A percentile compares a stretch with the other conserved stretches of the same genome.
Evolutionary conservation across 495 filamentous ascomycete genomes (phyloP).

Genomic region (Aspergillus nidulans): DNA sequence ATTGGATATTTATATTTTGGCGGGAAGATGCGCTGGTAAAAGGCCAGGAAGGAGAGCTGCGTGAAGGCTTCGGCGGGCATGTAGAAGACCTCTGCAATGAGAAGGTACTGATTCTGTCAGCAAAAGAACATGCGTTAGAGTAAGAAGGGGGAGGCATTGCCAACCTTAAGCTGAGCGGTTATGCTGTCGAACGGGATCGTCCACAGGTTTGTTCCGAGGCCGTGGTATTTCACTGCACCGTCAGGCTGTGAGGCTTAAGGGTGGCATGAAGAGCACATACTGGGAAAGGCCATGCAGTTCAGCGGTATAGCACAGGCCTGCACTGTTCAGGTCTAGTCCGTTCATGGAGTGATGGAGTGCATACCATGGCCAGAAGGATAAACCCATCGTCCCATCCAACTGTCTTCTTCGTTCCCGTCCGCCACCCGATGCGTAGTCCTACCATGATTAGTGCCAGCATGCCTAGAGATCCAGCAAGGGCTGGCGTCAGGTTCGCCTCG

Average conservation of each 20-base stretch:
- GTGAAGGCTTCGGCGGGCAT: conserved; percentile 22
- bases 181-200: conserved; percentile 37
- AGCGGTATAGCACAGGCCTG: conserved; percentile 15
- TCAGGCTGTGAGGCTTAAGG: background rate
- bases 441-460: conserved; percentile 21
- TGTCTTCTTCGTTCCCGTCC: conserved; percentile 15
- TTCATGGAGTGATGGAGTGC: background rate
- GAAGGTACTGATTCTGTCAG: conserved; percentile 4
- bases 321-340: background rate
- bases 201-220: conserved; percentile 33
- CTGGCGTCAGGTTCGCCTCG: conserved; percentile 11
- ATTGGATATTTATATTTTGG: conserved; percentile 18
- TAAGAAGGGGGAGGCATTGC: background rate
- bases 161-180: conserved; percentile 23
- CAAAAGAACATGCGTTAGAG: background rate
- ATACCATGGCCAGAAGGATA: conserved; percentile 17
- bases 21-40: conserved; percentile 35
- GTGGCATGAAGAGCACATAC: conserved; percentile 3
- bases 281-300: conserved; percentile 21
- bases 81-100: conserved; percentile 28
- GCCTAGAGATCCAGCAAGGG: conserved; percentile 16
- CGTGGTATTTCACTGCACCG: conserved; percentile 12
- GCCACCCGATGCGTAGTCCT: conserved; percentile 12
- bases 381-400: conserved; percentile 22
- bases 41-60: conserved; percentile 33